Evolutionary conservation across 495 filamentous ascomycete genomes (phyloP), one percentile per base, ranked within the genome.

Genomic region (Podospora comata): DNA sequence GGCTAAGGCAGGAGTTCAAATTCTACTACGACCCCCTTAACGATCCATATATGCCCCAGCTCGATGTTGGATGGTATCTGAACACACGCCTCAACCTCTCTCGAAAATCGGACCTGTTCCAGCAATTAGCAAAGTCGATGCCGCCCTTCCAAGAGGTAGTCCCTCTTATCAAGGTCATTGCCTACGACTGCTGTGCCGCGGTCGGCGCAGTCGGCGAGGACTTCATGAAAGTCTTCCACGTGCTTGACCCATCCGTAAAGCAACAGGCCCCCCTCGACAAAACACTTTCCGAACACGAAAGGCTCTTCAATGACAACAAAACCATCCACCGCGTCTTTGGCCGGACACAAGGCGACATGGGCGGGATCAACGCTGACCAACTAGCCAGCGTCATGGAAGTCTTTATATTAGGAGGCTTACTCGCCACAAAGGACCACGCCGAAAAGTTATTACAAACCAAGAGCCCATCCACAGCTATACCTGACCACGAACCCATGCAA

Each of bases 131-230:
- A 11, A 16, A 59, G 0, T 18, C 26, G 11, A n/a, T 44, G 2
- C 60, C 60, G n/a, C 0, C 58, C 18, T 70, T 70, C 34, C 1
- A 7, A 15, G 20, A 23, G 1, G 62, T 67, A 4, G 27, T 34
- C 6, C 71, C 68, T 0, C 3, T 19, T 13, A 66, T 60, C 62
- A 68, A 66, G 63, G 63, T 65, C 34, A 68, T 72, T 23, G 65
- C 63, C 26, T 72, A 72, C 63, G 71, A 72, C 54, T 64, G 71
- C 27, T 72, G 71, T 55, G 71, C 71, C 5, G 71, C 71, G 39
- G 66, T 72, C 53, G 71, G 71, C 32, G 71, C 71, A 18, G 71
- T 72, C 2, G 71, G 71, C 34, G 71, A 72, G 34, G 71, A 72
- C 48, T 67, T 72, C 13, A 70, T 72, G 71, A 62, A 53, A 13